Evolutionary conservation across 164 flowering plant species (phyloP).

Genomic region (Stephania japonica): DNA sequence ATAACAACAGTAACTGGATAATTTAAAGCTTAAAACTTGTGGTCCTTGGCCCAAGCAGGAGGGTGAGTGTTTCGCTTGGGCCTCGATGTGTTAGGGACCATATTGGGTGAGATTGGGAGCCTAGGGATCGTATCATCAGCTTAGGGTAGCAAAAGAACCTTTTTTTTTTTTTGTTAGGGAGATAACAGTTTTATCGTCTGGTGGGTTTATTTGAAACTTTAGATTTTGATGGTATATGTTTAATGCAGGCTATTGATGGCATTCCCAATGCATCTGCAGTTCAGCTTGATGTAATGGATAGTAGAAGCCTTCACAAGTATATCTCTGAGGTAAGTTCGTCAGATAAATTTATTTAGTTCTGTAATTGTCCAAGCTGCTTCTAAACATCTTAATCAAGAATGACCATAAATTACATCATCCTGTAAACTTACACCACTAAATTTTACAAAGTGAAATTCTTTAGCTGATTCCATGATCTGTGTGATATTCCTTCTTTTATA

Average conservation of each 20-base stretch:
- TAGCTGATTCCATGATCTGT: neutral
- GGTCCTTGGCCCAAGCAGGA: no score
- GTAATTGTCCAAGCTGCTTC: neutral
- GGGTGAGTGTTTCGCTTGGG: no score
- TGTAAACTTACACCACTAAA: neutral
- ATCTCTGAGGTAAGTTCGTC: constrained; percentile 59
- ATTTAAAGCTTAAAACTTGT: no score
- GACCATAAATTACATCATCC: neutral
- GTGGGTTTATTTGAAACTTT: neutral
- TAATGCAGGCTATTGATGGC: constrained; percentile 57
- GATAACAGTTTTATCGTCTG: no score
- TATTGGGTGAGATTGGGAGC: no score
- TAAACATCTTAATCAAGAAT: neutral
- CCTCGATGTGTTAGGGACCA: no score
- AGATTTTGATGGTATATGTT: constrained; percentile 1
- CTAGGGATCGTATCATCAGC: no score
- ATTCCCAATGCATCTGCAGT: constrained; percentile 69
- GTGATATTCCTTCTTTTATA: neutral
- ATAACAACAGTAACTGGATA: no score
- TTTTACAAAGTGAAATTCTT: neutral
- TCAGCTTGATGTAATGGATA: constrained; percentile 69
- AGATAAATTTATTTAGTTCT: neutral
- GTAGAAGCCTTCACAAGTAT: constrained; percentile 45
- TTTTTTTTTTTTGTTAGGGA: no score
- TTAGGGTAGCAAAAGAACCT: neutral